Percentiles rank a stretch among this genome's conserved stretches.
phyloP scores from a whole-genome alignment of 169 alveolate species.

The Prorocentrum cordatum region DNA sequence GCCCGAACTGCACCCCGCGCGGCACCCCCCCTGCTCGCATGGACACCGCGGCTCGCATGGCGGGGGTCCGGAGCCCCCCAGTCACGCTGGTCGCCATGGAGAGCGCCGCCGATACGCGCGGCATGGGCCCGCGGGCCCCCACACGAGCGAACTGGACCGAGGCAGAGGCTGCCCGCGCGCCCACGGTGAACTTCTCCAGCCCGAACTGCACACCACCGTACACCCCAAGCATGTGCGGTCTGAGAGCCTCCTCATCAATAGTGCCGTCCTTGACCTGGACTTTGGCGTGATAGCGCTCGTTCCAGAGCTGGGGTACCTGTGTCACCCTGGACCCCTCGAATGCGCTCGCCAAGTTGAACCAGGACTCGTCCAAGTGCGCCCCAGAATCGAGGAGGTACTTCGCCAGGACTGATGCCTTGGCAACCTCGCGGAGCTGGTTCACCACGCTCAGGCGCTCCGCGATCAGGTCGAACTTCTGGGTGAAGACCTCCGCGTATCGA shows the following conservation, averaged over 20 bases:
- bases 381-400: conserved; percentile 21
- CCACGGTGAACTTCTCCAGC: too few species aligned
- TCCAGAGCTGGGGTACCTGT: conserved; percentile 61
- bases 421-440: conserved; percentile 56
- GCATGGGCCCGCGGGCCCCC: too few species aligned
- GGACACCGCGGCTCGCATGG: too few species aligned
- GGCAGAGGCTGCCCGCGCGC: too few species aligned
- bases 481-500: conserved; percentile 30
- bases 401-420: conserved; percentile 55
- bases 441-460: conserved; percentile 68
- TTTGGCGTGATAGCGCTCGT: conserved; percentile 31
- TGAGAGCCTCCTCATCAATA: background rate
- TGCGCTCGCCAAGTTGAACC: conserved; percentile 15
- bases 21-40: too few species aligned
- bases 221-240: too few species aligned
- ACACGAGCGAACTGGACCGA: too few species aligned
- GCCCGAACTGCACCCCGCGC: too few species aligned
- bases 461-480: conserved; percentile 40
- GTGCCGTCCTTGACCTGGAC: background rate
- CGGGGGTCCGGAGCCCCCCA: too few species aligned
- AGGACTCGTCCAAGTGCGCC: conserved; percentile 3
- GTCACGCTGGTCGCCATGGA: too few species aligned
- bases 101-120: too few species aligned
- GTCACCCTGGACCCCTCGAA: background rate
- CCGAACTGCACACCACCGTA: too few species aligned